phyloP scores from a whole-genome alignment of 2,329 filamentous ascomycete species.

The Apiospora kogelbergensis region DNA sequence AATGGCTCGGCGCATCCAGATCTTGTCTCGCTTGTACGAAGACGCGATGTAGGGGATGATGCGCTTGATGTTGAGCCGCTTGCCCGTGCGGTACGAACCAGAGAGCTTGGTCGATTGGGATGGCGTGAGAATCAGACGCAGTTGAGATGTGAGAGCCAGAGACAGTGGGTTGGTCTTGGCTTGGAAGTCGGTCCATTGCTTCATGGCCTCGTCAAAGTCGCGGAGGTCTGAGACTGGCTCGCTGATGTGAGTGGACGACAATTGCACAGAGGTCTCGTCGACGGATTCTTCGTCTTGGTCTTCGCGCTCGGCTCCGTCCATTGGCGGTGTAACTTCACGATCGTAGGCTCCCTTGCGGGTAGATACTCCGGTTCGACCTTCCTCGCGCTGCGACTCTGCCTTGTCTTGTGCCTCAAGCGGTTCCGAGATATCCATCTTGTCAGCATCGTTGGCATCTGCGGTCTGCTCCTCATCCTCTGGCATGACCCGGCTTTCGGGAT shows the following conservation, averaged over 20 bases:
- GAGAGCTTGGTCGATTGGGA: constrained; percentile 95
- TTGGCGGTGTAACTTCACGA: constrained; percentile 43
- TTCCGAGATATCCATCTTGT: constrained; percentile 46
- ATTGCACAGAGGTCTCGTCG: constrained; percentile 58
- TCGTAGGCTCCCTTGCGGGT: constrained; percentile 60
- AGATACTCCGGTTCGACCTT: constrained; percentile 59
- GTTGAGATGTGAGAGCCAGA: constrained; percentile 86
- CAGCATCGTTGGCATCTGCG: constrained; percentile 46
- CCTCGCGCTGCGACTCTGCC: constrained; percentile 49
- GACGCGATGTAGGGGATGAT: constrained; percentile 99
- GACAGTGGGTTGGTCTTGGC: constrained; percentile 81
- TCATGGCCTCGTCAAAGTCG: constrained; percentile 58
- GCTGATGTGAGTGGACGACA: constrained; percentile 72
- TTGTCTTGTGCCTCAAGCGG: constrained; percentile 39
- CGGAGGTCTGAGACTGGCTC: constrained; percentile 42
- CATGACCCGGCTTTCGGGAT: constrained; percentile 46
- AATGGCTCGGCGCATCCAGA: constrained; percentile 94
- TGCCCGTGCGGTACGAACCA: constrained; percentile 94
- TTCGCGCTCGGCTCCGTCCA: constrained; percentile 33
- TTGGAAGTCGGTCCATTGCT: constrained; percentile 85
- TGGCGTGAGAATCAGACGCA: constrained; percentile 91
- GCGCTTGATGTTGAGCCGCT: constrained; percentile 97
- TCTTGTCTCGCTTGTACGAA: constrained; percentile 98
- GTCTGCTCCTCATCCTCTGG: constrained; percentile 50
- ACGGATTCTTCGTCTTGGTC: constrained; percentile 49